These are phyloP conservation scores for Byssoonygena ceratinophila DNA, from an alignment of 2,329 filamentous ascomycete genomes.

Conservation along the genomic window DNA sequence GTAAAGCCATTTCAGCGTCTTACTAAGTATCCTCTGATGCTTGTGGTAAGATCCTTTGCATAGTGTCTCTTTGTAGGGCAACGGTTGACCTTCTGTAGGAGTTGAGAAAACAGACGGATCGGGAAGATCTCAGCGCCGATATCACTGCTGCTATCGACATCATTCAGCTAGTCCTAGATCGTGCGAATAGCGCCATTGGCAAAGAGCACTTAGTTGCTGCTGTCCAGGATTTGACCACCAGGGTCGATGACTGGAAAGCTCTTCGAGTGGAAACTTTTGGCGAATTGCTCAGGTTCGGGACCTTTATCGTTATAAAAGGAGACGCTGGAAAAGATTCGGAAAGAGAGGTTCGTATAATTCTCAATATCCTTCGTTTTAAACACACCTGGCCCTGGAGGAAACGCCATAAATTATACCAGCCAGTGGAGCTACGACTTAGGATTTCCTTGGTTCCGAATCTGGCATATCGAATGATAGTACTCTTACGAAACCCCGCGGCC, in stretches of 20 bases:
- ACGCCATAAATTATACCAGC: neutral
- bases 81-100: slow-evolving; percentile 45
- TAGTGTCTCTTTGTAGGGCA: neutral
- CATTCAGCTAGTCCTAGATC: slow-evolving; percentile 67
- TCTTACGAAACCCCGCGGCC: neutral
- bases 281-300: slow-evolving; percentile 73
- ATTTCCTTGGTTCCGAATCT: slow-evolving; percentile 1
- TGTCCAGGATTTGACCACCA: slow-evolving; percentile 63
- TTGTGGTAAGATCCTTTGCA: slow-evolving; percentile 53
- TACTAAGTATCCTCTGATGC: slow-evolving; percentile 83
- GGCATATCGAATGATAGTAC: slow-evolving; percentile 3
- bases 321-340: slow-evolving; percentile 69
- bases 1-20: slow-evolving; percentile 94
- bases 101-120: slow-evolving; percentile 70
- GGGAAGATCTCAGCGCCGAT: slow-evolving; percentile 60
- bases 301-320: slow-evolving; percentile 79
- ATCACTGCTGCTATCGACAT: slow-evolving; percentile 67
- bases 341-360: slow-evolving; percentile 58
- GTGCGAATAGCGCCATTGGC: slow-evolving; percentile 84
- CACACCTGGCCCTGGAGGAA: slow-evolving; percentile 1
- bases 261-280: slow-evolving; percentile 87
- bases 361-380: slow-evolving; percentile 6
- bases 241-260: slow-evolving; percentile 96
- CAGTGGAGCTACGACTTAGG: neutral
- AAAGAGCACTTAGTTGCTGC: slow-evolving; percentile 76